Evolutionary conservation across 2,329 filamentous ascomycete species (phyloP).

Genomic region (Colletotrichum destructivum): DNA sequence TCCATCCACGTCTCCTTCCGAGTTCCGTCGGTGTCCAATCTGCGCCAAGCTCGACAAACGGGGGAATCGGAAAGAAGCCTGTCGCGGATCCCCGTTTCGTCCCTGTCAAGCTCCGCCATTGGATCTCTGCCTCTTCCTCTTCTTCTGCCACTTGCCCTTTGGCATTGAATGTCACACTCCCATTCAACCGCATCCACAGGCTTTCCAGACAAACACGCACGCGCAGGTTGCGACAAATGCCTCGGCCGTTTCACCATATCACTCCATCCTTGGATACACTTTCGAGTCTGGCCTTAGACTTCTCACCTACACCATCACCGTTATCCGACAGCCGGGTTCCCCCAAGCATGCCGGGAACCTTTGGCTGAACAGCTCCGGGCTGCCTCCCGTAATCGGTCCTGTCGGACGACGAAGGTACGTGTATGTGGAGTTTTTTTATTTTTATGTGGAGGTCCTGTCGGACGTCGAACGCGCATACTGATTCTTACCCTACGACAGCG

Average conservation of each 20-base stretch:
- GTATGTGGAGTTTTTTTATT: no score
- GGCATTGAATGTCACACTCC: constrained; percentile 6
- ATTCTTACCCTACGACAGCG: neutral
- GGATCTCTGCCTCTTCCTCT: constrained; percentile 7
- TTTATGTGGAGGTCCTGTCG: no score
- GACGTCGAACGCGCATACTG: neutral
- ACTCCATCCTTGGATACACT: constrained; percentile 13
- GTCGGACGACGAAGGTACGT: no score
- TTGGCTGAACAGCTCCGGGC: constrained; percentile 8
- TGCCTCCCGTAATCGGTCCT: neutral
- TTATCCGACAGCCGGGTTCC: constrained; percentile 8
- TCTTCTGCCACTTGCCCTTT: neutral
- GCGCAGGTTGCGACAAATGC: constrained; percentile 15
- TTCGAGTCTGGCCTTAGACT: neutral
- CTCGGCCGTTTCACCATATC: constrained; percentile 38
- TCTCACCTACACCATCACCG: neutral
- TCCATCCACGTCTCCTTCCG: constrained; percentile 15
- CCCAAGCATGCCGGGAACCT: constrained; percentile 15
- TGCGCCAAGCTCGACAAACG: constrained; percentile 36
- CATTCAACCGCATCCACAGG: constrained; percentile 5
- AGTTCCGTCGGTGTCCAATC: constrained; percentile 17
- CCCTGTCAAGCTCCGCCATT: constrained; percentile 18
- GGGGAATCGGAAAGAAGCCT: neutral
- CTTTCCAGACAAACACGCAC: constrained; percentile 3
- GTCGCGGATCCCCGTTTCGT: constrained; percentile 35